A percentile compares a stretch with the other conserved stretches of the same genome.
phyloP scores from a whole-genome alignment of 2,329 filamentous ascomycete genomes.

The Grosmannia huntii region DNA sequence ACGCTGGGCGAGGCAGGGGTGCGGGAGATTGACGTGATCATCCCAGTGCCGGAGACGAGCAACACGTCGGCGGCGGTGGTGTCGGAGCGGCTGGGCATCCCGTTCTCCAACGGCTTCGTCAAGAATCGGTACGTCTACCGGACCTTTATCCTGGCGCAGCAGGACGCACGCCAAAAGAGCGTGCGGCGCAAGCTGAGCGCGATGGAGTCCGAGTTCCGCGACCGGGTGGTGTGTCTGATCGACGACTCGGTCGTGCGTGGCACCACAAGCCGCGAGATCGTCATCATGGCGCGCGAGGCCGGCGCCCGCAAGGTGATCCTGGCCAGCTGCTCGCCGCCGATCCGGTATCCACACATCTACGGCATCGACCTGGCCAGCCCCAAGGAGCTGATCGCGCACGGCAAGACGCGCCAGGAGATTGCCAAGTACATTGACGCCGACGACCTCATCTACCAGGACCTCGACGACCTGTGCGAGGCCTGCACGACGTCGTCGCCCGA shows the following conservation, averaged over 20 bases:
- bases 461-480: constrained; percentile 64
- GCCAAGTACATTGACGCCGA: constrained; percentile 29
- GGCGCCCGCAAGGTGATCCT: constrained; percentile 49
- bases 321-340: constrained; percentile 67
- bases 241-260: constrained; percentile 50
- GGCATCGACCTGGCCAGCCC: constrained; percentile 30
- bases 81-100: constrained; percentile 60
- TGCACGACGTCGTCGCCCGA: constrained; percentile 59
- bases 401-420: constrained; percentile 26
- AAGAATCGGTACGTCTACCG: constrained; percentile 85
- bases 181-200: constrained; percentile 82
- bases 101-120: constrained; percentile 70
- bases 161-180: constrained; percentile 68
- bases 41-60: constrained; percentile 42
- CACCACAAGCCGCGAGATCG: constrained; percentile 56
- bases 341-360: constrained; percentile 69
- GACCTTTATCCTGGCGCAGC: constrained; percentile 66
- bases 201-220: constrained; percentile 74
- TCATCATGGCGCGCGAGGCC: constrained; percentile 13
- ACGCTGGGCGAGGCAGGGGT: constrained; percentile 57
- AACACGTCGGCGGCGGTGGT: constrained; percentile 70
- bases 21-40: constrained; percentile 57
- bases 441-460: constrained; percentile 42
- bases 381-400: constrained; percentile 9
- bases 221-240: constrained; percentile 67